Percentiles rank a stretch among this genome's conserved stretches.
phyloP scores from a whole-genome alignment of 345 rosid species.

The Eucalyptus marginata region DNA sequence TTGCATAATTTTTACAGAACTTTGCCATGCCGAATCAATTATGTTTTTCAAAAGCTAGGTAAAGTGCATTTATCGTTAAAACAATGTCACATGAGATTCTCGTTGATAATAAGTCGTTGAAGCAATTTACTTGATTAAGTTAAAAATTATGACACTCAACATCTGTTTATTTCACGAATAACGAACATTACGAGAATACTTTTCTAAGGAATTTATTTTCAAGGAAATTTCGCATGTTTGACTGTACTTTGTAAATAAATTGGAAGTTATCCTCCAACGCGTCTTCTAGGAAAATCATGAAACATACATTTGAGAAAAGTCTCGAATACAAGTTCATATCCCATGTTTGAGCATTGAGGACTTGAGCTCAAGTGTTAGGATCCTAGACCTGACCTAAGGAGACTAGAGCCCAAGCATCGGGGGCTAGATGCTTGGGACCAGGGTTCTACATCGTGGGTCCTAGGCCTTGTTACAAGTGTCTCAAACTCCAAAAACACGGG shows the following conservation, averaged over 20 bases:
- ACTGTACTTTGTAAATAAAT: background rate
- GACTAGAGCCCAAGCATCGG: background rate
- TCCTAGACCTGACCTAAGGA: accelerated
- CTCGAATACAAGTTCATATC: background rate
- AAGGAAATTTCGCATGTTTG: background rate
- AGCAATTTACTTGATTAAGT: background rate
- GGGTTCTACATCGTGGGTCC: background rate
- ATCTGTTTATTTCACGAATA: background rate
- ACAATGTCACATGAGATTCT: background rate
- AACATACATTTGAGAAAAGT: background rate
- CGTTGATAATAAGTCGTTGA: background rate
- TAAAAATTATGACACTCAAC: background rate
- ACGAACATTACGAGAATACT: background rate
- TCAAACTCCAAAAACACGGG: background rate
- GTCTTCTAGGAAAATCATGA: background rate
- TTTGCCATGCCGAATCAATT: background rate
- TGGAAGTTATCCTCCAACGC: background rate
- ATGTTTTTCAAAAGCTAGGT: background rate
- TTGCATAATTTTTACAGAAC: background rate
- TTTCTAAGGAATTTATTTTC: background rate
- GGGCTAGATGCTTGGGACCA: background rate
- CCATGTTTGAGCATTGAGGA: background rate
- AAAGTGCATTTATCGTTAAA: background rate
- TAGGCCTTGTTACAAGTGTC: background rate
- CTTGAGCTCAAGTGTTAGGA: background rate